Evolutionary conservation across 805 yeast genomes (phyloP), one percentile per base, ranked within the genome.

Genomic region (Starmerella apis): DNA sequence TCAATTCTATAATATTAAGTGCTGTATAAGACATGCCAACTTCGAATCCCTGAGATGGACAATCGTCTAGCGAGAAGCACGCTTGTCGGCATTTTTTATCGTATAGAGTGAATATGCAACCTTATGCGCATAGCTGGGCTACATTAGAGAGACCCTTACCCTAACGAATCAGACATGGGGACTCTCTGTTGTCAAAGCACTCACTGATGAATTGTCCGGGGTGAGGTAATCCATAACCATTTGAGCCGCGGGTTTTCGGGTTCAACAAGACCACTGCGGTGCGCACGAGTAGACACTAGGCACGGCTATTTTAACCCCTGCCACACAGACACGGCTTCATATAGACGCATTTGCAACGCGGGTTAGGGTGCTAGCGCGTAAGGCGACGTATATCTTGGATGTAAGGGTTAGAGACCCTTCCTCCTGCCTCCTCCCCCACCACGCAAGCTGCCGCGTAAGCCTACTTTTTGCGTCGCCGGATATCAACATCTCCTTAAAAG

Each of bases 361-460:
- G 41, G 41, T 20, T 37, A 37, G 41, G 41, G 41, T 18, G 37
- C 41, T 9, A 2, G 41, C 41, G 41, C 27, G 41, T 22, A 8
- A 14, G 41, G 7, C 41, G 41, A 22, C 41, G 41, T 37, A 35
- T 35, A 22, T 35, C 39, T 14, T 3, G 18, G 39, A 24, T 22
- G 24, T 14, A n/a, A 24, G 39, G 24, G n/a, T 4, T 8, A 18
- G n/a, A n/a, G n/a, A n/a, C n/a, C 2, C 35, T 14, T 31, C 35
- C 35, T 31, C 35, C 35, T 31, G 35, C 37, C 37, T 13, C 7
- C 35, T 13, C 35, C 35, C 20, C 22, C 37, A n/a, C 35, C 35
- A 9, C 35, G 16, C 11, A n/a, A 14, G 18, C 35, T 14, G 41
- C 41, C 41, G 41, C 41, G 41, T 37, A 37, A 37, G 41, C 41